Evolutionary conservation across 148 eudicot genomes (phyloP).

Genomic region (Vaccinium myrtillus): DNA sequence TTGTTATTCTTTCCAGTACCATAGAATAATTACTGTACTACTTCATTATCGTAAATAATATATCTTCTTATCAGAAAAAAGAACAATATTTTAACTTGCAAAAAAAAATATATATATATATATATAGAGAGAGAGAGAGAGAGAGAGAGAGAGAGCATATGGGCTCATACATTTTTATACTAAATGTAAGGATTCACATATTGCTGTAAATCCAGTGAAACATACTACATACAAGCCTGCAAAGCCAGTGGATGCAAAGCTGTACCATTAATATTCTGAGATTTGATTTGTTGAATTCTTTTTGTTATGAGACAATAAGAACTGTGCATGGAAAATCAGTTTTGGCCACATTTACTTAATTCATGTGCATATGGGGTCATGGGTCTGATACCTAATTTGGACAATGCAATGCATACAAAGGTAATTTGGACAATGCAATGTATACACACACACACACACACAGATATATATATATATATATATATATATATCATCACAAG

Average conservation of each 20-base stretch:
- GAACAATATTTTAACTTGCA: background rate
- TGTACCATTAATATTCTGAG: background rate
- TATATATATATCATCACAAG: too few species aligned
- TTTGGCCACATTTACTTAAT: background rate
- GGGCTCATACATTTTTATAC: background rate
- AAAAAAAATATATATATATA: too few species aligned
- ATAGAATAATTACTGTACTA: too few species aligned
- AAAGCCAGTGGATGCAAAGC: background rate
- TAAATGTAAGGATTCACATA: background rate
- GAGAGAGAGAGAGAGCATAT: too few species aligned
- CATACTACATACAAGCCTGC: background rate
- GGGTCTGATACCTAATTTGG: background rate
- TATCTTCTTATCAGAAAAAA: too few species aligned
- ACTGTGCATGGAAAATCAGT: background rate
- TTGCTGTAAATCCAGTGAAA: slow-evolving; percentile 4
- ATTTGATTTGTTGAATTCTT: background rate
- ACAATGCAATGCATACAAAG: background rate
- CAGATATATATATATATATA: background rate
- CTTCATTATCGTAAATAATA: too few species aligned
- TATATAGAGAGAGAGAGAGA: too few species aligned
- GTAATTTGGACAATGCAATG: background rate
- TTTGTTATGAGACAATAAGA: background rate
- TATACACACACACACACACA: background rate
- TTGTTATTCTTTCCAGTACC: too few species aligned
- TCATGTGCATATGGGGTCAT: background rate